Evolutionary conservation across 306 rosid genomes (phyloP).

Genomic region (Ziziphus jujuba): DNA sequence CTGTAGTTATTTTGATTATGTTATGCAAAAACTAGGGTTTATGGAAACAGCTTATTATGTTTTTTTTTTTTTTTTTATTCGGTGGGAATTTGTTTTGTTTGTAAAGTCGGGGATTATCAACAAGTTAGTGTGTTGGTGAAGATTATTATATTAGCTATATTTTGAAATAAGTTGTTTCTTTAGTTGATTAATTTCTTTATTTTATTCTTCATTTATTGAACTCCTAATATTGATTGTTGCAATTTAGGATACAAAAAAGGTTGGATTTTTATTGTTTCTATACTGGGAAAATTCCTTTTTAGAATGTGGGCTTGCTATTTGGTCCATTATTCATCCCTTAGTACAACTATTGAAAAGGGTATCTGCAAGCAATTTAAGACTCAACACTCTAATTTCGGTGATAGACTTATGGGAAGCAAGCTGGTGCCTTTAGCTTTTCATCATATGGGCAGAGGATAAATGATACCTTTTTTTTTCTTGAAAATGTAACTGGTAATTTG

Average conservation of each 20-base stretch:
- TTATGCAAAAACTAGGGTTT: neutral
- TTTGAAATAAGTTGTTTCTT: neutral
- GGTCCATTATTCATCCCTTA: too few species aligned
- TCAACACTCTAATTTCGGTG: too few species aligned
- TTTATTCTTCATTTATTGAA: neutral
- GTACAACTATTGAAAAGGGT: too few species aligned
- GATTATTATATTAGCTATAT: neutral
- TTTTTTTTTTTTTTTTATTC: neutral
- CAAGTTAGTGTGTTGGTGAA: conserved; percentile 17
- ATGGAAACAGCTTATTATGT: neutral
- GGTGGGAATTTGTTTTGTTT: neutral
- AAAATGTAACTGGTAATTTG: too few species aligned
- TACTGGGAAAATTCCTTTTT: too few species aligned
- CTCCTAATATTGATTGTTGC: neutral
- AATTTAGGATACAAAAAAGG: too few species aligned
- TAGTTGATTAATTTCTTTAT: neutral
- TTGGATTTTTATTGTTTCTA: neutral
- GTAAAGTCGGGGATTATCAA: neutral
- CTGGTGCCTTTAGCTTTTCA: too few species aligned
- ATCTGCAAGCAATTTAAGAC: too few species aligned
- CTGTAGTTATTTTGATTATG: neutral
- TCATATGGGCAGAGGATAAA: too few species aligned
- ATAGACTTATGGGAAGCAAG: too few species aligned
- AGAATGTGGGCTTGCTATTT: too few species aligned
- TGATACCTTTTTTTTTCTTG: too few species aligned